Conservation (phyloP, 257 asterid genomes). For the Eucommia ulmoides region DNA sequence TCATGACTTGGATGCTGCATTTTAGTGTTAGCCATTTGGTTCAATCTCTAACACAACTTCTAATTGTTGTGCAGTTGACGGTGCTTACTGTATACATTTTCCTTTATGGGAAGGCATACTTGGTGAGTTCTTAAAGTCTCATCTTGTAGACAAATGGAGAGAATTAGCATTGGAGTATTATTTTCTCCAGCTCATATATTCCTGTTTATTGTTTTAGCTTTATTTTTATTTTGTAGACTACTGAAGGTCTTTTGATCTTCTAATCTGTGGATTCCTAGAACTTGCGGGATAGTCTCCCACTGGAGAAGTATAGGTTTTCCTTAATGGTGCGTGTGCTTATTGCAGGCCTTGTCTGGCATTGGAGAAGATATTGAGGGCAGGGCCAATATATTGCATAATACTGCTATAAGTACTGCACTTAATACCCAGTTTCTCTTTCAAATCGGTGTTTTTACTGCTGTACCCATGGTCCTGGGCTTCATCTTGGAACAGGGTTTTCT, state of each 20-base stretch:
- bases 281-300: too few relatives aligned
- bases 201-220: too few relatives aligned
- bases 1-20: too few relatives aligned
- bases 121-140: conserved; percentile 43
- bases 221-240: too few relatives aligned
- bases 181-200: too few relatives aligned
- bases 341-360: conserved; percentile 91
- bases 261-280: too few relatives aligned
- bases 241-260: too few relatives aligned
- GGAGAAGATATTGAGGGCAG: conserved; percentile 56
- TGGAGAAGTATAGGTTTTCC: neutral
- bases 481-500: conserved; percentile 92
- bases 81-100: conserved; percentile 78
- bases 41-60: neutral
- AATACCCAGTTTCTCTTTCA: conserved; percentile 95
- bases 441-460: conserved; percentile 87
- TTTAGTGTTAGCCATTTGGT: neutral
- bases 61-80: conserved; percentile 55
- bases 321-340: conserved; percentile 9
- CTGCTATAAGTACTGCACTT: conserved; percentile 69
- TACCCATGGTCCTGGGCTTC: conserved; percentile 90
- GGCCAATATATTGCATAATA: conserved; percentile 42
- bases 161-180: too few relatives aligned
- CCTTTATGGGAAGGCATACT: conserved; percentile 88
- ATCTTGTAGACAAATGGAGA: neutral